Conservation (phyloP, 768 basidiomycete species). For the Tricholoma bakamatsutake region DNA sequence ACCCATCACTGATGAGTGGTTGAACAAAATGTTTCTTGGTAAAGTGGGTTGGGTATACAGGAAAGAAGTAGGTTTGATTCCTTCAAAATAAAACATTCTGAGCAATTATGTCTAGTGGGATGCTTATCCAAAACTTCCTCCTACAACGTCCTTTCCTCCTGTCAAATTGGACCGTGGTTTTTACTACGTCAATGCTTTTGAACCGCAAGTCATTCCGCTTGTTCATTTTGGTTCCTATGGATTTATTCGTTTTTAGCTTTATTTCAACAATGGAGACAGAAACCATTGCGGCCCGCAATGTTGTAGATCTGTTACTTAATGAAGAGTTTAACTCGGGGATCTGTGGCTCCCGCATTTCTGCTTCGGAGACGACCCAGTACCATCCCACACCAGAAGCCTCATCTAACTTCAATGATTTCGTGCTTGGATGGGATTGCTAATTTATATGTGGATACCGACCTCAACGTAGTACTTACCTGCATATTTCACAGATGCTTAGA, state of each 20-base stretch:
- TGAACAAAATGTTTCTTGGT: constrained; percentile 56
- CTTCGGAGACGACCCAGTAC: constrained; percentile 4
- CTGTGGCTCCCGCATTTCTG: constrained; percentile 44
- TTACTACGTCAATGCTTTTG: constrained; percentile 90
- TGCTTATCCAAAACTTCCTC: constrained; percentile 69
- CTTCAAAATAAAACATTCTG: background rate
- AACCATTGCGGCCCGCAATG: constrained; percentile 75
- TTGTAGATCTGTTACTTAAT: constrained; percentile 71
- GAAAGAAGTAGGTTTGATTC: constrained; percentile 51
- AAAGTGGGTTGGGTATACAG: constrained; percentile 76
- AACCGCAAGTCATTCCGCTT: constrained; percentile 54
- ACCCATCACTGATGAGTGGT: constrained; percentile 61
- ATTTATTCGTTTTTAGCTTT: constrained; percentile 38
- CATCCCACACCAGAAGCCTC: constrained; percentile 1
- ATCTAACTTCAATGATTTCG: constrained; percentile 31
- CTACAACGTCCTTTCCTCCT: constrained; percentile 65
- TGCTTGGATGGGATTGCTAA: constrained; percentile 78
- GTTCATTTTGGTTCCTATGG: constrained; percentile 2
- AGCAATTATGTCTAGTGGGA: constrained; percentile 51
- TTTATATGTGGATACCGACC: background rate
- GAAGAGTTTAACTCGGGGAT: constrained; percentile 70
- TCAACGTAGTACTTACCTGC: background rate
- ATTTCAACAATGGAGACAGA: constrained; percentile 96
- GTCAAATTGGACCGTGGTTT: constrained; percentile 72
- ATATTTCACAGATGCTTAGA: constrained; percentile 8